phyloP scores from a whole-genome alignment of 2,329 filamentous ascomycete species.

The Fusarium praegraminearum region DNA sequence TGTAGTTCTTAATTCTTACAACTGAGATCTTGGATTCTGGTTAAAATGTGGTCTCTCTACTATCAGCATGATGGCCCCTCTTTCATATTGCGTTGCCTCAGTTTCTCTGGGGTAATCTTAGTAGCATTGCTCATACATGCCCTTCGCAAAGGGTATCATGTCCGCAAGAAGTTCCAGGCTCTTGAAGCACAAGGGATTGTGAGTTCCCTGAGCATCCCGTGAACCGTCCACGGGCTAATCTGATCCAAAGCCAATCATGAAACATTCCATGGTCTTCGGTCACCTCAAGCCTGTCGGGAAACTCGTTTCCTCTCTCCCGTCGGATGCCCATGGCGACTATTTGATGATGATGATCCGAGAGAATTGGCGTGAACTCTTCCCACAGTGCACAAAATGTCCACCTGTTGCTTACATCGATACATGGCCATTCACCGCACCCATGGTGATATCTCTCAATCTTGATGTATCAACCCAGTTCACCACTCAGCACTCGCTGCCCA shows the following conservation, averaged over 20 bases:
- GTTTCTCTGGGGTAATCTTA: conserved; percentile 9
- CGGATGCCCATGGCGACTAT: conserved; percentile 35
- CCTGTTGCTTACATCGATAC: conserved; percentile 47
- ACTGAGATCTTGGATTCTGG: not conserved
- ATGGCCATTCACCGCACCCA: conserved; percentile 46
- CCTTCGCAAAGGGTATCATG: conserved; percentile 18
- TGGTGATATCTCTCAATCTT: conserved; percentile 36
- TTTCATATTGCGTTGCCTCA: not conserved
- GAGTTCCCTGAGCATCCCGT: not conserved
- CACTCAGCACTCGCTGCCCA: conserved; percentile 37
- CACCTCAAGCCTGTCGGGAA: conserved; percentile 32
- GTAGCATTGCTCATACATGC: conserved; percentile 7
- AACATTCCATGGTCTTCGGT: conserved; percentile 39
- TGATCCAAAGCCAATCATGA: conserved; percentile 28
- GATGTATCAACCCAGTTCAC: conserved; percentile 41
- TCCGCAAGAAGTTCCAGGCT: conserved; percentile 17
- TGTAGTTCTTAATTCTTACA: not conserved
- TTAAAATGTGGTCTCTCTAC: conserved; percentile 5
- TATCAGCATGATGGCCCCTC: conserved; percentile 8
- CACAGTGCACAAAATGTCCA: conserved; percentile 41
- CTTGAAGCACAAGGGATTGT: conserved; percentile 17
- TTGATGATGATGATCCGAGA: conserved; percentile 29
- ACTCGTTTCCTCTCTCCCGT: conserved; percentile 20
- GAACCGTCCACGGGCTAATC: not conserved
- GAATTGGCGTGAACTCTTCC: conserved; percentile 37